These are phyloP conservation scores for Boletus sp. DNA, from an alignment of 768 basidiomycete genomes.

Conservation along the genomic window DNA sequence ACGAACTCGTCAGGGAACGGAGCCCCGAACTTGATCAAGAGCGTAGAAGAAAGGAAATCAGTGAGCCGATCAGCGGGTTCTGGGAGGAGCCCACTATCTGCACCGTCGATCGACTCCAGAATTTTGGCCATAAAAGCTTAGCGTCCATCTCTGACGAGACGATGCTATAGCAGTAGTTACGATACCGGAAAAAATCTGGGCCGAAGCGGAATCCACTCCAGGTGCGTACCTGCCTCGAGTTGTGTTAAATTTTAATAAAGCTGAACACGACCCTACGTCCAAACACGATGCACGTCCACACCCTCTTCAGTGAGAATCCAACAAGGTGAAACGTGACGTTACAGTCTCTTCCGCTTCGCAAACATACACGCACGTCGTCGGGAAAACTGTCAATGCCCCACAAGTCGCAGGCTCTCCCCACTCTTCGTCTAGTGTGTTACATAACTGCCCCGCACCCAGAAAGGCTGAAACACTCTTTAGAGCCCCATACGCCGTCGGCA, in stretches of 20 bases:
- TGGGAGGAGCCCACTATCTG: not conserved
- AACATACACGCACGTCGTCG: not conserved
- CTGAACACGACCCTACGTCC: not conserved
- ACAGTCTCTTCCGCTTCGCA: not conserved
- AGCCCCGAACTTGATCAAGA: not conserved
- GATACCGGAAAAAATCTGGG: too few relatives aligned
- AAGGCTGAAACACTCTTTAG: not conserved
- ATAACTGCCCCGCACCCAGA: slow-evolving; percentile 3
- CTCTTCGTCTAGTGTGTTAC: not conserved
- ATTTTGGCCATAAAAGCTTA: not conserved
- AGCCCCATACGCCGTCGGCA: not conserved
- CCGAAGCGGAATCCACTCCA: too few relatives aligned
- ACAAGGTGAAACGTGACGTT: not conserved
- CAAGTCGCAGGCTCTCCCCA: not conserved
- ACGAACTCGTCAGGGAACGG: not conserved
- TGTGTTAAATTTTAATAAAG: not conserved
- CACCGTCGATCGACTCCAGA: not conserved
- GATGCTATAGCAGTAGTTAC: not conserved
- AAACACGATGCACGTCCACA: not conserved
- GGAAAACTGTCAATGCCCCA: not conserved
- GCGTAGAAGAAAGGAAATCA: not conserved
- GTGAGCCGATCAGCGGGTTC: not conserved
- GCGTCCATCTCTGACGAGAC: not conserved
- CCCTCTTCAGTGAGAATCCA: not conserved
- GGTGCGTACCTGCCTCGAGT: not conserved